Evolutionary conservation across 371 early-diverging fungal genomes (phyloP), one percentile per base, ranked within the genome.

Genomic region (Haplosporangium sp.): DNA sequence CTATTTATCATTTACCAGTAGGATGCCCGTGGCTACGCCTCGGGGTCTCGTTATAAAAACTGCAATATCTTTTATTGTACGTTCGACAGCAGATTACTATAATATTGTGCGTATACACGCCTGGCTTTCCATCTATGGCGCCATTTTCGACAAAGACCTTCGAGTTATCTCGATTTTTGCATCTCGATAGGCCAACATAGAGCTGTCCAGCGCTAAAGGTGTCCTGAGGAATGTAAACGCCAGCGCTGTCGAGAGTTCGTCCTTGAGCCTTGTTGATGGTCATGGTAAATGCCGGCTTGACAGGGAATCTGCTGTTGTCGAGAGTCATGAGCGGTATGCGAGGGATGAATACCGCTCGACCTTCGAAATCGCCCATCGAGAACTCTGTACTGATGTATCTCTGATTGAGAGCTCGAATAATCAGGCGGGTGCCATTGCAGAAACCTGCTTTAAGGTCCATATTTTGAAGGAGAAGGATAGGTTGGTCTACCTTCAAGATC

Each of bases 231-330:
- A 81, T 55, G 59, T 80, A 83, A 4, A 83, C 14, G 13, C 77
- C 81, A 9, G 69, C 67, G 1, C 13, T 42, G 23, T 62, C 41
- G 12, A 80, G 56, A 1, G 74, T 74, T 51, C 80, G 74, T 1
- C 81, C 80, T 72, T 80, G 83, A 5, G 81, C 18, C 59, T 77
- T 83, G 55, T 83, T 77, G 18, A 83, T 74, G 6, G 73, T 80
- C 73, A 83, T 70, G 0, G 64, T 57, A 67, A 76, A 80, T 0
- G 80, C 74, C 12, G 71, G 70, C 40, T 60, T 45, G 20, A 83
- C 37, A 0, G 72, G 76, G 21, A 80, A 82, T 53, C 7, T 12
- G 5, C 50, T 42, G 45, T 41, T 47, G 52, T 62, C 53, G 7
- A 14, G 13, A 13, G 59, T 41, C 47, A 50, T 62, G 5, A 69